phyloP scores from a whole-genome alignment of 164 flowering plant species.

The Stephania yunnanensis region DNA sequence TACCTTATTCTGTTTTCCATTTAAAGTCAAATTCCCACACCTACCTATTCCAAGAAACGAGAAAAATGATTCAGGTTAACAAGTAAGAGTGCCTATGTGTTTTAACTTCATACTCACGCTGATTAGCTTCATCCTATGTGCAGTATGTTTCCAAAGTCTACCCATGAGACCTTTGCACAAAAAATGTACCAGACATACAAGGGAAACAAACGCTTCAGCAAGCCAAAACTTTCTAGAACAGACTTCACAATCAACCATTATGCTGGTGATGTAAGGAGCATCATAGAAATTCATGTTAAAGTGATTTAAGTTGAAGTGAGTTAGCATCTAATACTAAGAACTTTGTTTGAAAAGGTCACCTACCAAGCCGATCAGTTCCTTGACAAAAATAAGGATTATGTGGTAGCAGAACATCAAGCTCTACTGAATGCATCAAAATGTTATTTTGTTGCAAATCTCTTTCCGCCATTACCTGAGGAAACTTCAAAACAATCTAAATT shows the following conservation, averaged over 20 bases:
- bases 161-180: constrained; percentile 84
- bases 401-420: constrained; percentile 84
- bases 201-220: constrained; percentile 72
- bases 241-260: constrained; percentile 76
- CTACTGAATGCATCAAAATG: constrained; percentile 57
- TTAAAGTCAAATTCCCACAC: background rate
- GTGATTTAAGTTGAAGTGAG: constrained; percentile 1
- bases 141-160: constrained; percentile 93
- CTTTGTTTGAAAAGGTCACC: constrained; percentile 47
- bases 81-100: background rate
- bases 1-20: background rate
- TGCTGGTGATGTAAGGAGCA: constrained; percentile 77
- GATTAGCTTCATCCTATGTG: constrained; percentile 15
- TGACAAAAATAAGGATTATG: constrained; percentile 87
- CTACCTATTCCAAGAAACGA: background rate
- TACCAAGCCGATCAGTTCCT: constrained; percentile 86
- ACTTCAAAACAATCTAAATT: constrained; percentile 77
- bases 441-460: constrained; percentile 58
- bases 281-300: background rate
- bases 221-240: constrained; percentile 75
- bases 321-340: constrained; percentile 4
- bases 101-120: background rate
- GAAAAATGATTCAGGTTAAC: background rate
- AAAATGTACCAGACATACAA: constrained; percentile 83
- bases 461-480: constrained; percentile 72